Evolutionary conservation across 2,329 filamentous ascomycete genomes (phyloP).

Genomic region (Amauroascus niger): DNA sequence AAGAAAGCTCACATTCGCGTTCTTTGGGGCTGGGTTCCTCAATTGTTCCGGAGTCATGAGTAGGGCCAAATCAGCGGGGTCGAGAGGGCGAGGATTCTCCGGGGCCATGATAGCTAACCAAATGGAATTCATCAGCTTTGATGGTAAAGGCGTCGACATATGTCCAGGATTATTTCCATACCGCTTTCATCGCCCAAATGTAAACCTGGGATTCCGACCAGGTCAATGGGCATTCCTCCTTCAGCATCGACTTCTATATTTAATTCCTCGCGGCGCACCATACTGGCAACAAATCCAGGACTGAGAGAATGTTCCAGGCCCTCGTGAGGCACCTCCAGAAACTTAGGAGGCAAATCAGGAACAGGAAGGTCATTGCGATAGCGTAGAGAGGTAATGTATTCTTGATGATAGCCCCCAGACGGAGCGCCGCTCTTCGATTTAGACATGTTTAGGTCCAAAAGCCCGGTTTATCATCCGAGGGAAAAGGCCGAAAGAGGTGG

Average conservation of each 20-base stretch:
- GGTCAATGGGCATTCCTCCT: slow-evolving; percentile 90
- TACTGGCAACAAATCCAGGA: slow-evolving; percentile 76
- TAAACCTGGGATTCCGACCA: slow-evolving; percentile 88
- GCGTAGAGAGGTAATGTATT: slow-evolving; percentile 92
- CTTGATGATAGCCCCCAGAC: slow-evolving; percentile 59
- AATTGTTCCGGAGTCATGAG: slow-evolving; percentile 74
- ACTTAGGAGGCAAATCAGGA: slow-evolving; percentile 87
- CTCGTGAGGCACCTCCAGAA: slow-evolving; percentile 91
- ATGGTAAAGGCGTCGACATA: background rate
- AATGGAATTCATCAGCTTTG: slow-evolving; percentile 6
- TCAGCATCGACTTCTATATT: slow-evolving; percentile 98
- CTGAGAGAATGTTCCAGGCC: slow-evolving; percentile 85
- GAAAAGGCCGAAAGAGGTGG: no score
- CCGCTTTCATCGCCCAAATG: slow-evolving; percentile 93
- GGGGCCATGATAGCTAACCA: slow-evolving; percentile 68
- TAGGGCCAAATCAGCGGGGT: slow-evolving; percentile 75
- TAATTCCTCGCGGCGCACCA: slow-evolving; percentile 82
- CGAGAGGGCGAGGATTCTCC: slow-evolving; percentile 58
- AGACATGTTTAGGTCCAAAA: slow-evolving; percentile 24
- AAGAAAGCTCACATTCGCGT: slow-evolving; percentile 80
- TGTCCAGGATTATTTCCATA: slow-evolving; percentile 36
- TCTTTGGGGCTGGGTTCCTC: slow-evolving; percentile 68
- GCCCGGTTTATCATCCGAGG: background rate
- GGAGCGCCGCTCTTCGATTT: slow-evolving; percentile 33
- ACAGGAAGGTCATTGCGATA: slow-evolving; percentile 94